These are phyloP conservation scores for Talaromyces stipitatus DNA, from an alignment of 495 filamentous ascomycete species.

Conservation along the genomic window DNA sequence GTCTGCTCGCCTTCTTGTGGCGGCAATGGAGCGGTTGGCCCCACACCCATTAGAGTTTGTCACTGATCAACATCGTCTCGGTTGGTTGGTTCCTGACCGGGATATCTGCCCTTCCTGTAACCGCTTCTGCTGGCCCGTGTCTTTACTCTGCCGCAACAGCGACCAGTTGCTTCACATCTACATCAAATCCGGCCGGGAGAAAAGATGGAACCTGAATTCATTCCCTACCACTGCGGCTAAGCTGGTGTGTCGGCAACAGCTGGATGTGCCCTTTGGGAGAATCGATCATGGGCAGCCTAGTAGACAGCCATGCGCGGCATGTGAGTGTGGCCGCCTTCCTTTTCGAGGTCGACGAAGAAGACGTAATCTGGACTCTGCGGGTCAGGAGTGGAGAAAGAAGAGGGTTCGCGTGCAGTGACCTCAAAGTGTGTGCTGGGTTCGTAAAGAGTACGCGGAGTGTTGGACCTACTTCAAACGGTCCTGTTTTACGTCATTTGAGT, in stretches of 20 bases:
- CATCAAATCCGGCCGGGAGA: conserved; percentile 8
- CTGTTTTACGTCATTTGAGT: no score
- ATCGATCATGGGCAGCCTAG: conserved; percentile 9
- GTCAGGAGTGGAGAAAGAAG: not conserved
- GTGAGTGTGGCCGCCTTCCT: conserved; percentile 2
- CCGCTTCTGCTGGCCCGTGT: conserved; percentile 10
- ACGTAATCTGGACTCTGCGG: not conserved
- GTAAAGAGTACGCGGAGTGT: no score
- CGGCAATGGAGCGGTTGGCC: conserved; percentile 10
- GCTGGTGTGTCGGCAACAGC: conserved; percentile 3
- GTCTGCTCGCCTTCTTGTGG: conserved; percentile 7
- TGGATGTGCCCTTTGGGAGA: conserved; percentile 10
- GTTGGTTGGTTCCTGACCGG: conserved; percentile 5
- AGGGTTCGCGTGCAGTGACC: not conserved
- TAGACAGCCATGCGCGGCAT: conserved; percentile 3
- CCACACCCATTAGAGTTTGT: conserved; percentile 10
- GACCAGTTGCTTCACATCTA: conserved; percentile 13
- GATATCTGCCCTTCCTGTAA: conserved; percentile 11
- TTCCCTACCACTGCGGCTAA: conserved; percentile 12
- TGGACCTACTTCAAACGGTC: no score
- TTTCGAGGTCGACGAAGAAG: conserved; percentile 1
- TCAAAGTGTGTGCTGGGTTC: no score
- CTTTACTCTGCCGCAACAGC: conserved; percentile 8
- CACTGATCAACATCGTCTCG: conserved; percentile 11
- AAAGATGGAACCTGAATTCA: conserved; percentile 11